phyloP scores from a whole-genome alignment of 352 stramenopile species.

The Phytophthora syringae region DNA sequence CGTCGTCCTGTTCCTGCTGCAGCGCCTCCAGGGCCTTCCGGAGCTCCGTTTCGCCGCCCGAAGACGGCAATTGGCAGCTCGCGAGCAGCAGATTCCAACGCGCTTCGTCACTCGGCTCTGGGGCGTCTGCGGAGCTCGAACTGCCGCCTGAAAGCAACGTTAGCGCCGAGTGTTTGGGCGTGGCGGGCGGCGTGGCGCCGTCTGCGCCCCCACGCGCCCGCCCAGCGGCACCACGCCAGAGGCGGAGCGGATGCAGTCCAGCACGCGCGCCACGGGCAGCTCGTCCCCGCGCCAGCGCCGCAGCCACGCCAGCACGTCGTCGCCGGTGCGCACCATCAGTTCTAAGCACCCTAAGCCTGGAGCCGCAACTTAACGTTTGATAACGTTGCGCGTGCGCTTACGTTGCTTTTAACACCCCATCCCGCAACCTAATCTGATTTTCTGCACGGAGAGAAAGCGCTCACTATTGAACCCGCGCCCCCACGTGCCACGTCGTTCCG shows the following conservation, averaged over 20 bases:
- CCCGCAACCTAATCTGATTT: too few species aligned
- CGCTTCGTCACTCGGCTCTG: constrained; percentile 15
- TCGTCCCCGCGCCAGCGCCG: constrained; percentile 43
- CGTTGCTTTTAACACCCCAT: too few species aligned
- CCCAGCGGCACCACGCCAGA: constrained; percentile 60
- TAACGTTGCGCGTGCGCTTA: too few species aligned
- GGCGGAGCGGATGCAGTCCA: constrained; percentile 53
- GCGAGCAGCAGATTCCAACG: constrained; percentile 41
- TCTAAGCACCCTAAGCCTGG: too few species aligned
- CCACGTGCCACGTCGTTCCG: not conserved
- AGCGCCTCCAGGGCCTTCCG: not conserved
- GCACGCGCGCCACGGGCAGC: constrained; percentile 30
- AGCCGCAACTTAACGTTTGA: too few species aligned
- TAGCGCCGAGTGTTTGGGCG: constrained; percentile 17
- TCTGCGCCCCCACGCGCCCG: constrained; percentile 32
- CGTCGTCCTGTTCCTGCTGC: constrained; percentile 19
- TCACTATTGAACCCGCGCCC: constrained; percentile 14
- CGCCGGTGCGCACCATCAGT: constrained; percentile 17
- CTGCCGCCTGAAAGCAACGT: constrained; percentile 7
- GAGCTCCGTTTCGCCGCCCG: constrained; percentile 11
- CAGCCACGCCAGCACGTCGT: constrained; percentile 44
- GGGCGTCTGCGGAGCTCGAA: not conserved
- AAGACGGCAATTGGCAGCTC: constrained; percentile 41
- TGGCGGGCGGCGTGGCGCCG: constrained; percentile 25
- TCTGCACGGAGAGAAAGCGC: not conserved